These are phyloP conservation scores for Lepidium didymum DNA, from an alignment of 345 rosid species.

Conservation along the genomic window DNA sequence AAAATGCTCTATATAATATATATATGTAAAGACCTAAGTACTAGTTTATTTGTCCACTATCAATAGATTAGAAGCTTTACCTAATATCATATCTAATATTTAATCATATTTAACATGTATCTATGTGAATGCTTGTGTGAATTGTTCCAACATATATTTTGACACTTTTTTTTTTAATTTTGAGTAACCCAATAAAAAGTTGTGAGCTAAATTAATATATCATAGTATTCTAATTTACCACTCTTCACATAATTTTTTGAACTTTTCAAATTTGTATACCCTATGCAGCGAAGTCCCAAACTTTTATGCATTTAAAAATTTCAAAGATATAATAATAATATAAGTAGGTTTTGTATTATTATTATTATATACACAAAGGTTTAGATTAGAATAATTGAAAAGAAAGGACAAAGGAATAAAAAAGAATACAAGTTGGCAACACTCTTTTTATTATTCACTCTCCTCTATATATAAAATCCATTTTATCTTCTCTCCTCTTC, in stretches of 20 bases:
- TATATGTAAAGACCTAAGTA: too few species aligned
- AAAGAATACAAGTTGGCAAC: constrained; percentile 29
- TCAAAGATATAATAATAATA: background rate
- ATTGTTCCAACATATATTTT: too few species aligned
- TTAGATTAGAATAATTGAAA: background rate
- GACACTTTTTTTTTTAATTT: too few species aligned
- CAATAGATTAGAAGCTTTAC: too few species aligned
- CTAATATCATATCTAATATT: too few species aligned
- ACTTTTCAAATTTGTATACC: background rate
- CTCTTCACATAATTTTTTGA: background rate
- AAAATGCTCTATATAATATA: too few species aligned
- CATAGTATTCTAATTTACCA: background rate
- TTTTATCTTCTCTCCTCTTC: constrained; percentile 7
- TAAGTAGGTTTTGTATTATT: background rate
- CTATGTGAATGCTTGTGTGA: too few species aligned
- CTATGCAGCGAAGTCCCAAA: constrained; percentile 4
- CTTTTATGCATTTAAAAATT: background rate
- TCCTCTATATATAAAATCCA: constrained; percentile 22
- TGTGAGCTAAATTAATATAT: too few species aligned
- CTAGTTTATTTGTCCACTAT: too few species aligned
- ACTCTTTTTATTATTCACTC: constrained; percentile 26
- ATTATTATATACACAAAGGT: background rate
- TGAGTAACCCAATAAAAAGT: too few species aligned
- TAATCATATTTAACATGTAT: too few species aligned
- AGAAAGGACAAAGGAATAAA: constrained; percentile 25